Percentiles rank a stretch among this genome's conserved stretches.
Conservation (phyloP, 2,329 filamentous ascomycete genomes). For the Penicillium sp. region DNA sequence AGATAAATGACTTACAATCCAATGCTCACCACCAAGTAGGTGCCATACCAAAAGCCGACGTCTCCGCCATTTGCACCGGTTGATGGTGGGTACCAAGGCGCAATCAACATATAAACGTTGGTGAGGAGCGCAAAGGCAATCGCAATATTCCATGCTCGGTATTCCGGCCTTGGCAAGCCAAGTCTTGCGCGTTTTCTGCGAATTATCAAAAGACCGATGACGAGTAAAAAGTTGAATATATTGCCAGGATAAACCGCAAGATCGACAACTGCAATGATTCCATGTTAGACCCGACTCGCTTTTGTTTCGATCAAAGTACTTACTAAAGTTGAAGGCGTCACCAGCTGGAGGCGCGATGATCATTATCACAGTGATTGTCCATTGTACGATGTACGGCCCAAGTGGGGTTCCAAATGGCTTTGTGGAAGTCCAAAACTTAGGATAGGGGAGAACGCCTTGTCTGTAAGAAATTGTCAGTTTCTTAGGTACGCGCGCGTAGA, state of each 20-base stretch:
- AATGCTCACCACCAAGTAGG: constrained; percentile 66
- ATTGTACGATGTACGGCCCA: constrained; percentile 60
- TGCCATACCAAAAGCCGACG: constrained; percentile 73
- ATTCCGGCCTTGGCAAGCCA: constrained; percentile 52
- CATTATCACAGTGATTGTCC: constrained; percentile 59
- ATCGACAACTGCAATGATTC: not conserved
- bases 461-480: constrained; percentile 27
- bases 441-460: constrained; percentile 61
- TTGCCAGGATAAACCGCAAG: not conserved
- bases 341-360: constrained; percentile 62
- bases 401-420: constrained; percentile 64
- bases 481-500: not conserved
- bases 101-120: constrained; percentile 65
- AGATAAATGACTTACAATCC: constrained; percentile 54
- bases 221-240: not conserved
- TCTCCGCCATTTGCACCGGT: constrained; percentile 61
- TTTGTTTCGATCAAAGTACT: constrained; percentile 4
- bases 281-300: not conserved
- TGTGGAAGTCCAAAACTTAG: constrained; percentile 63
- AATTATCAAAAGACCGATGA: not conserved
- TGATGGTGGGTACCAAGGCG: constrained; percentile 71
- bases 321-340: constrained; percentile 64
- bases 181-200: constrained; percentile 42
- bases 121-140: constrained; percentile 61
- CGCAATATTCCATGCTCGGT: constrained; percentile 59